Base-by-base conservation (phyloP, 495 filamentous ascomycete genomes). In the Xylaria sp. region DNA sequence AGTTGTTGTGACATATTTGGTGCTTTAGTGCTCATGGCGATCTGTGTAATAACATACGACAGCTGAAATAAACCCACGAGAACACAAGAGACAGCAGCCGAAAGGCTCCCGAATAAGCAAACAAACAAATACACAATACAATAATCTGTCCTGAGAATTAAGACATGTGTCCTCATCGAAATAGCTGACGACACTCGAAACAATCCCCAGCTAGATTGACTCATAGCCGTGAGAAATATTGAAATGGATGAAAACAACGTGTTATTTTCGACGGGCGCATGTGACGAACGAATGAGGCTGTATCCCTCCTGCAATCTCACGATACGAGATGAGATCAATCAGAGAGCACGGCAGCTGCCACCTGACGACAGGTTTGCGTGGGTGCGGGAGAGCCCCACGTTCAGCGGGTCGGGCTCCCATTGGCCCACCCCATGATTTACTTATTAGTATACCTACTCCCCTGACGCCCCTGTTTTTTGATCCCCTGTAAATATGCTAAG, bases 251-350 rank as follows among this genome's bases (percentile, higher is more conserved):
- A 12, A 52, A 52, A 26, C 50, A 29, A 61, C 58, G 58, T 61
- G 58, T 26, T 40, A 29, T 43, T 43, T 17, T 43, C 33, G 5
- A 4, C 6, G 37, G 43, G 58, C 2, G n/a, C 37, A 61, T 43
- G 37, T 40, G 37, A 61, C 58, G n/a, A 40, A 29, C 26, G 35
- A 43, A 61, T 40, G 58, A 61, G 58, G 58, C 58, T 61, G 58
- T 61, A 43, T 24, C 33, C n/a, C n/a, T 43, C 37, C 58, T 61
- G 58, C 8, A 61, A 61, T 61, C 31, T 61, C 57, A 40, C n/a
- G 57, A 61, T 61, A 61, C 57, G 17, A 61, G 33, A 61, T 61
- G 57, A 40, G 35, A 61, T 21, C 35, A 17, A 1, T 1, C 29
- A 15, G 2, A 57, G 19, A 26, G 24, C n/a, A n/a, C n/a, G n/a